Base-by-base conservation (phyloP, 176 grass and related monocot genomes). In the Carex scoparia region DNA sequence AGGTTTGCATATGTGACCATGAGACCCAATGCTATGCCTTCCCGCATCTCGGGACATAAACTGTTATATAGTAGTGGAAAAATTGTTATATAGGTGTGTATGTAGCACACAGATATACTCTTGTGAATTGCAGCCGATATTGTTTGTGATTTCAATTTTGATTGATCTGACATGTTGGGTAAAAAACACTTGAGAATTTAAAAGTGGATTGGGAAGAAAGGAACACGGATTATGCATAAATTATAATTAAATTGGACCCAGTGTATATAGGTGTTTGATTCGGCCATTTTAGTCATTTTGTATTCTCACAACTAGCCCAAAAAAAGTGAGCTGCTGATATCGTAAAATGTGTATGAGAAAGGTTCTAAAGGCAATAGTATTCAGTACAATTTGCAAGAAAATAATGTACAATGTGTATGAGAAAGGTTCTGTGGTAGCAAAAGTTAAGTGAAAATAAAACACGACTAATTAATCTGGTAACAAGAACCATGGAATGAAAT, bases 1-100 rank as follows among this genome's bases (percentile, higher is more conserved):
- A 97, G 30, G 59, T 88, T 83, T 57, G 86, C 81, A 81, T 91
- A 93, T 51, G 85, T 86, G 2, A 81, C 6, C 89, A 88, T 77
- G 11, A 91, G 86, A 60, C 89, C 94, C 15, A 91, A 18, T 44
- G 91, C 91, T 65, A 80, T 88, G 55, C 94, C 91, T 84, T 88
- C 86, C 2, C 69, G 89, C 48, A 80, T 59, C 54, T 57, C 78
- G 0, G 54, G 32, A 54, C 56, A 37, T 14, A 62, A 62, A 80
- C 32, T 80, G 58, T 60, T 62, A 62, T 59, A 62, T 59, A 37
- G 2, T 4, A 40, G 4, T 0, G 38, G 38, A 40, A 40, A 40
- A 62, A 80, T 15, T 62, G 58, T 60, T 62, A 62, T 59, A 80
- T 37, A 37, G 2, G 38, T 40, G 38, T 4, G 15, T 40, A 23